phyloP scores from a whole-genome alignment of 2,329 filamentous ascomycete species.

The Aspergillus tubingensis region DNA sequence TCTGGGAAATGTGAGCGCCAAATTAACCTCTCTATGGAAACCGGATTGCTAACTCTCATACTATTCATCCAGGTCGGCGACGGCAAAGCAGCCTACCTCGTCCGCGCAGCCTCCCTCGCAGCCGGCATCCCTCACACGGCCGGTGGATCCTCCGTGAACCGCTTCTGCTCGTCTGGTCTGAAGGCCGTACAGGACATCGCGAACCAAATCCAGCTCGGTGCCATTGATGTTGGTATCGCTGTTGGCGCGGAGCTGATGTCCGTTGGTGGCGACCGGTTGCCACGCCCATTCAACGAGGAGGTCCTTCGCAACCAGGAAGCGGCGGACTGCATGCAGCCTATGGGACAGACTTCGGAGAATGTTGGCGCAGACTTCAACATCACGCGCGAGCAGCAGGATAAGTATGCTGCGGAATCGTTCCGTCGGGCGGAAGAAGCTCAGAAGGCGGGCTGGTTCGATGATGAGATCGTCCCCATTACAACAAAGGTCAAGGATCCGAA shows the following conservation, averaged over 20 bases:
- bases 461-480: conserved; percentile 89
- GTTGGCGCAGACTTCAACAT: conserved; percentile 89
- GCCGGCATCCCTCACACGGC: conserved; percentile 93
- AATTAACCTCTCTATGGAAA: conserved; percentile 14
- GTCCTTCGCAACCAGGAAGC: conserved; percentile 77
- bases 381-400: conserved; percentile 76
- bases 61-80: conserved; percentile 66
- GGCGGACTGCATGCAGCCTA: conserved; percentile 84
- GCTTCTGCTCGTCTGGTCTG: conserved; percentile 96
- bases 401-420: conserved; percentile 84
- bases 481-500: conserved; percentile 82
- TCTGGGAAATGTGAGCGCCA: conserved; percentile 74
- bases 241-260: conserved; percentile 90
- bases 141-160: conserved; percentile 79
- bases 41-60: background rate
- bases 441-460: conserved; percentile 85
- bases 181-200: conserved; percentile 96
- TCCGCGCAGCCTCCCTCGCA: conserved; percentile 82
- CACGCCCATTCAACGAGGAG: conserved; percentile 73
- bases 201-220: conserved; percentile 75
- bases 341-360: conserved; percentile 98
- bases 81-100: conserved; percentile 83
- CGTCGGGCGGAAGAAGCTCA: conserved; percentile 84
- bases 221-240: conserved; percentile 85
- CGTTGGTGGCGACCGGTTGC: conserved; percentile 67